phyloP scores from a whole-genome alignment of 768 basidiomycete species.

The Auricularia cornea region DNA sequence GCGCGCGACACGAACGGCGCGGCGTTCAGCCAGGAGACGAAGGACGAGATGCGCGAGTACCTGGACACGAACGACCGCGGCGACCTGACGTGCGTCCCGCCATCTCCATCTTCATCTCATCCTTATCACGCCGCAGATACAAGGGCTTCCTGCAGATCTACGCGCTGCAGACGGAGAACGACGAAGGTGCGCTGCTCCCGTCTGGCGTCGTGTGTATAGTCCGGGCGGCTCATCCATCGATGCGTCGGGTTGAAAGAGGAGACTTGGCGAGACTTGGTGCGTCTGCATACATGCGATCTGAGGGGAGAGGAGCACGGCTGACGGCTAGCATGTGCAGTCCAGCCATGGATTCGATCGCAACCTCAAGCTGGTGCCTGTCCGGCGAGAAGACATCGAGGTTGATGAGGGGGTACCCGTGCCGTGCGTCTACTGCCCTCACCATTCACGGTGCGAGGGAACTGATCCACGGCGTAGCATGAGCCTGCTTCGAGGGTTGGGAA shows the following conservation, averaged over 20 bases:
- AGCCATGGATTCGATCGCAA: constrained; percentile 70
- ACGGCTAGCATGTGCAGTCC: constrained; percentile 35
- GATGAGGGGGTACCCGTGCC: not conserved
- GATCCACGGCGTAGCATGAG: not conserved
- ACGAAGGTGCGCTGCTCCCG: constrained; percentile 58
- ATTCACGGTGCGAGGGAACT: not conserved
- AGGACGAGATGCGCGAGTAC: constrained; percentile 67
- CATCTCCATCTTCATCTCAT: not conserved
- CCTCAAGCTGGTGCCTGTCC: constrained; percentile 48
- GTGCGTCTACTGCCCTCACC: not conserved
- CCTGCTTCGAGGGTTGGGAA: not conserved
- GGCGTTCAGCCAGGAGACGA: constrained; percentile 68
- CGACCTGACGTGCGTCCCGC: constrained; percentile 49
- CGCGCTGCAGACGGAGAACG: constrained; percentile 76
- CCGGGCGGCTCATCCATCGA: not conserved
- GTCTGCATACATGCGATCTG: constrained; percentile 11
- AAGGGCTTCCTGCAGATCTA: constrained; percentile 79
- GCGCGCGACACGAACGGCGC: constrained; percentile 75
- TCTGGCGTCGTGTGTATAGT: too few relatives aligned
- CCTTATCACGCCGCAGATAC: constrained; percentile 34
- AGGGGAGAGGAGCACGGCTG: not conserved
- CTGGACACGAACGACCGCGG: constrained; percentile 68
- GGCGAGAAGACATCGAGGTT: constrained; percentile 42
- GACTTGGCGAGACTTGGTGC: constrained; percentile 74
- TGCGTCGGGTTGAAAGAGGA: constrained; percentile 21